A percentile compares a stretch with the other conserved stretches of the same genome.
phyloP scores from a whole-genome alignment of 2,329 filamentous ascomycete genomes.

The Scedosporium aurantiacum region DNA sequence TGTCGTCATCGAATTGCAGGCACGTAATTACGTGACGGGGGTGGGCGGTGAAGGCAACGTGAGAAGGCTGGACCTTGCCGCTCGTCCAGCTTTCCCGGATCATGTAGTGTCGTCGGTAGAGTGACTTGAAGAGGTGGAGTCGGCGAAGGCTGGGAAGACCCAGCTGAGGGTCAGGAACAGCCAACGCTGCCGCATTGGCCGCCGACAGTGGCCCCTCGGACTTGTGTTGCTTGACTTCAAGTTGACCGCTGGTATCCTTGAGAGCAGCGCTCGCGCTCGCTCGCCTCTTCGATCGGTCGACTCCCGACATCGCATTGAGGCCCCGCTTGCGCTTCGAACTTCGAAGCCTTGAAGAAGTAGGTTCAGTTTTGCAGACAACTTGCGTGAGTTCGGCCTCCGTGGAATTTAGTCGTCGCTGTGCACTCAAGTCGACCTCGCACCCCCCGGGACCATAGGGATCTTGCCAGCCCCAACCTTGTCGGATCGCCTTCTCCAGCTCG shows the following conservation, averaged over 20 bases:
- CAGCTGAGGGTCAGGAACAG: constrained; percentile 70
- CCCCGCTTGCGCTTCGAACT: constrained; percentile 47
- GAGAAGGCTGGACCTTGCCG: constrained; percentile 70
- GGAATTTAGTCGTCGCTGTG: constrained; percentile 38
- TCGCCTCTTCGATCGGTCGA: constrained; percentile 43
- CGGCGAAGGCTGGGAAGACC: constrained; percentile 69
- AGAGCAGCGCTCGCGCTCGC: constrained; percentile 32
- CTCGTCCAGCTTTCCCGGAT: constrained; percentile 90
- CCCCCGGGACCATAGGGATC: constrained; percentile 66
- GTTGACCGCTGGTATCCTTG: constrained; percentile 29
- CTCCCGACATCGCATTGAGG: constrained; percentile 29
- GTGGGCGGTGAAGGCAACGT: constrained; percentile 88
- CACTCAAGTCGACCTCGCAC: constrained; percentile 70
- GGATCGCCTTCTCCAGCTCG: constrained; percentile 76
- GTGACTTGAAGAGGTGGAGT: constrained; percentile 88
- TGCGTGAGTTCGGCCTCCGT: constrained; percentile 41
- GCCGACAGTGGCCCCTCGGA: constrained; percentile 79
- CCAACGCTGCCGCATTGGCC: constrained; percentile 71
- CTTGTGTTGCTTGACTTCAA: constrained; percentile 36
- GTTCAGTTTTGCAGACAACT: constrained; percentile 25
- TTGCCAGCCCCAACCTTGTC: constrained; percentile 96
- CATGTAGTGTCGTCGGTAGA: constrained; percentile 86
- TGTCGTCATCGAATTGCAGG: constrained; percentile 94
- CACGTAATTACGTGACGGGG: constrained; percentile 95
- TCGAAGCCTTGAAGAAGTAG: constrained; percentile 28